Evolutionary conservation across 176 grass and related monocot genomes (phyloP).

Genomic region (Oropetium thomaeum): DNA sequence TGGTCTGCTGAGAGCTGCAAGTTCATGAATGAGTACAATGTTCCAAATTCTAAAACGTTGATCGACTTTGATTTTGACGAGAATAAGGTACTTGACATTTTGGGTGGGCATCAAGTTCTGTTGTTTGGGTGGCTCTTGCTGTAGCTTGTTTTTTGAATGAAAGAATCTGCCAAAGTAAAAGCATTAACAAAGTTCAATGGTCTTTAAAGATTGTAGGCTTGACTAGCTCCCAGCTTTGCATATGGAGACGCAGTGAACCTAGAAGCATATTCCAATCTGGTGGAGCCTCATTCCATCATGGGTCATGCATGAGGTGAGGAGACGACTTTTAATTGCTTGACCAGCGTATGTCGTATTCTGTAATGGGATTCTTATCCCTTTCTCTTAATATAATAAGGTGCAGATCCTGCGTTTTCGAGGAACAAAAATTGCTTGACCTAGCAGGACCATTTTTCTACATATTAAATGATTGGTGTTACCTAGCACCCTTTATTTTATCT

Average conservation of each 20-base stretch:
- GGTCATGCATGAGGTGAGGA: slow-evolving; percentile 82
- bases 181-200: neutral
- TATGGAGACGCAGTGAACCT: slow-evolving; percentile 75
- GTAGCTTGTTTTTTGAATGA: neutral
- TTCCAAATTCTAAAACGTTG: slow-evolving; percentile 54
- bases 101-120: neutral
- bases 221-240: slow-evolving; percentile 65
- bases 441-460: neutral
- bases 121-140: neutral
- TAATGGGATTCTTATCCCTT: too few species aligned
- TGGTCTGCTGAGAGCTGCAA: slow-evolving; percentile 91
- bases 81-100: slow-evolving; percentile 68
- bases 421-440: neutral
- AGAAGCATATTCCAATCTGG: slow-evolving; percentile 66
- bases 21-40: slow-evolving; percentile 68
- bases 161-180: slow-evolving; percentile 3
- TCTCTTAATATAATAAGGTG: too few species aligned
- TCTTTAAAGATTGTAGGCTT: slow-evolving; percentile 85
- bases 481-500: neutral
- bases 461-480: slow-evolving; percentile 26
- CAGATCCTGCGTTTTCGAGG: too few species aligned
- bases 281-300: slow-evolving; percentile 61
- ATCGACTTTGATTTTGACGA: slow-evolving; percentile 95
- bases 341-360: too few species aligned
- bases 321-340: neutral